Percentiles rank a stretch among this genome's conserved stretches.
These are phyloP conservation scores for Eimeria necatrix DNA, from an alignment of 169 alveolate genomes.

Conservation along the genomic window DNA sequence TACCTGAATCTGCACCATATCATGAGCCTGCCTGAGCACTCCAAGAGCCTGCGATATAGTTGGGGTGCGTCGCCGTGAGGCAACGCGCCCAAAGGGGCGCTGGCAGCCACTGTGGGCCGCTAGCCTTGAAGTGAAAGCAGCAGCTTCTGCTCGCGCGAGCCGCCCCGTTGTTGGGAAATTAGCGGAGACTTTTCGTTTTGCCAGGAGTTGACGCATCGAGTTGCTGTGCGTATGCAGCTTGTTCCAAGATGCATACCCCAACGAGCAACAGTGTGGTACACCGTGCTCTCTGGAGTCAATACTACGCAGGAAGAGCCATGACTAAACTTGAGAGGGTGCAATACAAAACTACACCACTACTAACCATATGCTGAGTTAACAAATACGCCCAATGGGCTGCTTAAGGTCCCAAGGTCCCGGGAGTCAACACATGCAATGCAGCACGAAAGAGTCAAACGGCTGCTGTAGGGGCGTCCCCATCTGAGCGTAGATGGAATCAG, in stretches of 20 bases:
- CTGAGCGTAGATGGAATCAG: slow-evolving; percentile 4
- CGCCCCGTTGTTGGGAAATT: slow-evolving; percentile 52
- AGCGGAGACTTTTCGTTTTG: slow-evolving; percentile 49
- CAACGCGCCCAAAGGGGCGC: slow-evolving; percentile 64
- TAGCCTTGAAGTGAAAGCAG: slow-evolving; percentile 61
- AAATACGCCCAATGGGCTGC: slow-evolving; percentile 55
- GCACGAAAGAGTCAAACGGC: slow-evolving; percentile 35
- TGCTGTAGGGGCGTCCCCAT: slow-evolving; percentile 21
- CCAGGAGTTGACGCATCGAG: slow-evolving; percentile 37
- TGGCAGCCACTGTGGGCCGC: slow-evolving; percentile 61
- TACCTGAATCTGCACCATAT: slow-evolving; percentile 73
- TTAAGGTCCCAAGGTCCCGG: slow-evolving; percentile 25
- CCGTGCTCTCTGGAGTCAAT: slow-evolving; percentile 50
- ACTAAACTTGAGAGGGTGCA: slow-evolving; percentile 34
- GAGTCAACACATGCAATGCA: slow-evolving; percentile 24
- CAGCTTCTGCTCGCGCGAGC: slow-evolving; percentile 68
- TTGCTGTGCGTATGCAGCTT: slow-evolving; percentile 59
- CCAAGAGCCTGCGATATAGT: slow-evolving; percentile 74
- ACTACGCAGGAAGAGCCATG: slow-evolving; percentile 41
- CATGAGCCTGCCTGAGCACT: slow-evolving; percentile 78
- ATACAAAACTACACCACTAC: background rate
- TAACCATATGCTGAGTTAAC: slow-evolving; percentile 17
- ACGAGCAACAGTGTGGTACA: background rate
- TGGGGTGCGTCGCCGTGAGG: slow-evolving; percentile 71
- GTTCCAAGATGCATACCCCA: slow-evolving; percentile 63